Conservation (phyloP, 164 flowering plant species). For the Vitis labrusca region DNA sequence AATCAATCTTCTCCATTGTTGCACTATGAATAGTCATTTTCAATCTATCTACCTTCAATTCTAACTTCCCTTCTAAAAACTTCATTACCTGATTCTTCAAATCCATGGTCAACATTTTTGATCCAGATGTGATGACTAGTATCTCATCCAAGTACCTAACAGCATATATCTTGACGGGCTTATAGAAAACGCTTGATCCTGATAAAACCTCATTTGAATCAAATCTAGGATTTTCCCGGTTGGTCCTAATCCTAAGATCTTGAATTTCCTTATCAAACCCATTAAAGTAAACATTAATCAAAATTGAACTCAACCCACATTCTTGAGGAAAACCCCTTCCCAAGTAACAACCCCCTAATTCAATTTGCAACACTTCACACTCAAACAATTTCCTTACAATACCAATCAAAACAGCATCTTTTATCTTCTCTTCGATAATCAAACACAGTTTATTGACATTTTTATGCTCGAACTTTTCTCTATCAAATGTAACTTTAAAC, state of each 20-base stretch:
- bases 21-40: constrained; percentile 80
- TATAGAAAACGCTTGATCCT: constrained; percentile 41
- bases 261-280: constrained; percentile 74
- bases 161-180: constrained; percentile 68
- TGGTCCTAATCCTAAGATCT: constrained; percentile 40
- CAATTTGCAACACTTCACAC: constrained; percentile 46
- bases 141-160: constrained; percentile 94
- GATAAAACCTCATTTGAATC: constrained; percentile 28
- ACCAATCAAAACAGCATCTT: constrained; percentile 53
- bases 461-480: constrained; percentile 26
- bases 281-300: constrained; percentile 74
- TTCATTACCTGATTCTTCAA: constrained; percentile 54
- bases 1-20: constrained; percentile 72
- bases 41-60: constrained; percentile 59
- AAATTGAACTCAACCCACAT: constrained; percentile 61
- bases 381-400: constrained; percentile 59
- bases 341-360: constrained; percentile 58
- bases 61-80: constrained; percentile 58
- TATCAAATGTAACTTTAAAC: constrained; percentile 57
- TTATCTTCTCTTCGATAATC: constrained; percentile 61
- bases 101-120: constrained; percentile 57
- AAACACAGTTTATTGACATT: constrained; percentile 57
- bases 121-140: constrained; percentile 71
- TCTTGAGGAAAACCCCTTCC: constrained; percentile 91
- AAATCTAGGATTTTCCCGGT: constrained; percentile 41